Conservation (phyloP, 345 rosid genomes). For the Clarkia xantiana region DNA sequence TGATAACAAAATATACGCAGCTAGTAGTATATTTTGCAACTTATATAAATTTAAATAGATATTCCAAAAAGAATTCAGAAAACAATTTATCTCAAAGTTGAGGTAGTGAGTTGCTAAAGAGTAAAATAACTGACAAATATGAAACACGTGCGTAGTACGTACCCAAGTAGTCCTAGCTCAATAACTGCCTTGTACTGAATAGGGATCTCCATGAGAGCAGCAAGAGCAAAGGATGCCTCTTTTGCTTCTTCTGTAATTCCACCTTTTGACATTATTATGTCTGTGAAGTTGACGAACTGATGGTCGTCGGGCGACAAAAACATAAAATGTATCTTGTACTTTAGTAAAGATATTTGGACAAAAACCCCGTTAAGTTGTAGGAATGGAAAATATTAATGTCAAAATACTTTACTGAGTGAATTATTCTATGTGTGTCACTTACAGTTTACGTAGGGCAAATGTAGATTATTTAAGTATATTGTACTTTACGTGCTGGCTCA, state of each 20-base stretch:
- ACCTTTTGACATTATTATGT: slow-evolving; percentile 48
- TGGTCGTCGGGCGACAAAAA: slow-evolving; percentile 3
- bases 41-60: too few relatives aligned
- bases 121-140: background rate
- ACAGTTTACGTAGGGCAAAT: too few relatives aligned
- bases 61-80: too few relatives aligned
- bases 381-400: too few relatives aligned
- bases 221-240: slow-evolving; percentile 82
- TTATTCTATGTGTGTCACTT: too few relatives aligned
- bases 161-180: slow-evolving; percentile 58
- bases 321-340: too few relatives aligned
- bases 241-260: slow-evolving; percentile 21
- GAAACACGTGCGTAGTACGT: slow-evolving; percentile 15
- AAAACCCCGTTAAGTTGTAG: background rate
- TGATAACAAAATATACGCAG: too few relatives aligned
- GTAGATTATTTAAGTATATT: too few relatives aligned
- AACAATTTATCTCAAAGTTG: too few relatives aligned
- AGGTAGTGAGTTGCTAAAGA: background rate
- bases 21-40: too few relatives aligned
- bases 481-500: too few relatives aligned
- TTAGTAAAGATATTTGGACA: background rate
- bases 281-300: slow-evolving; percentile 84
- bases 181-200: slow-evolving; percentile 56
- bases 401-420: too few relatives aligned
- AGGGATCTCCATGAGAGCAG: slow-evolving; percentile 88